A percentile compares a stretch with the other conserved stretches of the same genome.
These are phyloP conservation scores for Salvia hispanica DNA, from an alignment of 257 asterid species.

Conservation along the genomic window DNA sequence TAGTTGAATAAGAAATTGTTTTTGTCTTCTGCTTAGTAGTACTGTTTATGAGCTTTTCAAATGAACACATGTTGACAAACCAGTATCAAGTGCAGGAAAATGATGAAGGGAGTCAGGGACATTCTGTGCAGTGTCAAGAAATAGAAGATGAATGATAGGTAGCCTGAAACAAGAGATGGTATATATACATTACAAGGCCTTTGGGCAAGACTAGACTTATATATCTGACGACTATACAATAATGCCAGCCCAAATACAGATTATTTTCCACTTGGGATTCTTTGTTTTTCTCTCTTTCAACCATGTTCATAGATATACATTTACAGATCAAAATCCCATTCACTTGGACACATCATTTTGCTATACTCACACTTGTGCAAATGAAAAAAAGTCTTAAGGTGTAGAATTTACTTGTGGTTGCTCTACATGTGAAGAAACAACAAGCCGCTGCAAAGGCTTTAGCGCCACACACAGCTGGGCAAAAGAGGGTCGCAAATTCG, in stretches of 20 bases:
- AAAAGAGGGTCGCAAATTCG: conserved; percentile 91
- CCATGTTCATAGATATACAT: neutral
- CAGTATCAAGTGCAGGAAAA: no score
- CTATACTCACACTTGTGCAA: conserved; percentile 28
- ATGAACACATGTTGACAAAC: no score
- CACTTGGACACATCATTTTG: conserved; percentile 17
- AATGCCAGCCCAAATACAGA: no score
- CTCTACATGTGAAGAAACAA: conserved; percentile 57
- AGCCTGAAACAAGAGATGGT: conserved; percentile 5
- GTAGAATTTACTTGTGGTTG: conserved; percentile 68
- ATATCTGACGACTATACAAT: no score
- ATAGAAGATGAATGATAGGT: no score
- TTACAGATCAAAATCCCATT: conserved; percentile 22
- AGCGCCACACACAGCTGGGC: conserved; percentile 85
- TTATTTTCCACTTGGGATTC: no score
- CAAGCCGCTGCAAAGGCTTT: conserved; percentile 89
- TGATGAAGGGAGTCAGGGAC: no score
- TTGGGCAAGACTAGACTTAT: no score
- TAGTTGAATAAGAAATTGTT: conserved; percentile 11
- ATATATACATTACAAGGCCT: conserved; percentile 6
- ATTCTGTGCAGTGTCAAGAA: no score
- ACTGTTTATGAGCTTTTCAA: no score
- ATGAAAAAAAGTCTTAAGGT: conserved; percentile 38
- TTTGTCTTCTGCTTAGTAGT: neutral
- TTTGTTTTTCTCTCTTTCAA: no score